Evolutionary conservation across 768 basidiomycete species (phyloP).

Genomic region (Pisolithus microcarpus): DNA sequence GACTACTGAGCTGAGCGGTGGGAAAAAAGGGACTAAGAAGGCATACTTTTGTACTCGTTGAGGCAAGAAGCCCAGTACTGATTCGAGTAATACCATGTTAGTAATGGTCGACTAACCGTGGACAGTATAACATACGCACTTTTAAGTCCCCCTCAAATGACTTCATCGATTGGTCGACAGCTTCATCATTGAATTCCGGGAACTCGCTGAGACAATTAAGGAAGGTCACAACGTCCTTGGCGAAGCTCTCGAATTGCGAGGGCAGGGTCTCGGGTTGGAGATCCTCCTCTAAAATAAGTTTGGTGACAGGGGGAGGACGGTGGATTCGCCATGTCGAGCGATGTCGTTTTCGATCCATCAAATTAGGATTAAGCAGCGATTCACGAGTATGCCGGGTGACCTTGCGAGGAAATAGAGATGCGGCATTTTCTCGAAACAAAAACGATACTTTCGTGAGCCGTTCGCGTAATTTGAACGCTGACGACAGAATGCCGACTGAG

Average conservation of each 20-base stretch:
- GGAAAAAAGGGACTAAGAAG: not conserved
- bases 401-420: conserved; percentile 47
- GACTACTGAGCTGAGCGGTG: conserved; percentile 5
- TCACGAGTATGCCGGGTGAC: conserved; percentile 34
- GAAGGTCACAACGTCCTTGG: conserved; percentile 45
- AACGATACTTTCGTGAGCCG: conserved; percentile 44
- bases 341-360: conserved; percentile 26
- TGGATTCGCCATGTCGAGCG: conserved; percentile 27
- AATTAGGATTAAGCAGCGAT: conserved; percentile 30
- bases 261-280: conserved; percentile 46
- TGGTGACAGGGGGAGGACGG: conserved; percentile 31
- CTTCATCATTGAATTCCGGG: conserved; percentile 49
- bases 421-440: conserved; percentile 51
- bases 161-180: conserved; percentile 42
- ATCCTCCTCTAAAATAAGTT: conserved; percentile 32
- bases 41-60: conserved; percentile 38
- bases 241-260: conserved; percentile 38
- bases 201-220: conserved; percentile 50
- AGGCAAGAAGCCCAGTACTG: conserved; percentile 53
- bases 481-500: conserved; percentile 50
- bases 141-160: conserved; percentile 46
- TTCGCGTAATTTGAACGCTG: conserved; percentile 44
- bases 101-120: conserved; percentile 6
- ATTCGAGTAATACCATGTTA: conserved; percentile 2
- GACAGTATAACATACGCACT: conserved; percentile 21